Evolutionary conservation across 306 rosid genomes (phyloP).

Genomic region (Comarum palustre): DNA sequence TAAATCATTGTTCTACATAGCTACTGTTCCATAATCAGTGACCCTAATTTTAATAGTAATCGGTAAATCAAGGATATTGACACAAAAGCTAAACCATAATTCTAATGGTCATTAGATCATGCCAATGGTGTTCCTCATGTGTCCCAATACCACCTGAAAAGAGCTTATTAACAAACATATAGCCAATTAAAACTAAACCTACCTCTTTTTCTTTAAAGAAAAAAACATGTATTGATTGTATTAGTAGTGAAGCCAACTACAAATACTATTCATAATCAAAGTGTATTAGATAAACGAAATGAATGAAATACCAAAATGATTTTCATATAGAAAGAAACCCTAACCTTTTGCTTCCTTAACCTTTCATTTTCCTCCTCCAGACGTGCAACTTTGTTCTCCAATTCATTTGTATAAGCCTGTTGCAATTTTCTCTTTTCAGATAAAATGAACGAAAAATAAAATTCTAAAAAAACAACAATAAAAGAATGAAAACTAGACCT

Average conservation of each 20-base stretch:
- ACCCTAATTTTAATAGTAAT: constrained; percentile 6
- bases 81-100: background rate
- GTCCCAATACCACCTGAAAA: background rate
- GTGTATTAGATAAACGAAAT: constrained; percentile 16
- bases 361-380: constrained; percentile 89
- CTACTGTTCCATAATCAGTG: background rate
- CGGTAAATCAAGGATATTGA: background rate
- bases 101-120: constrained; percentile 3
- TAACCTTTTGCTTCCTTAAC: constrained; percentile 84
- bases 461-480: background rate
- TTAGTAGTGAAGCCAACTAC: background rate
- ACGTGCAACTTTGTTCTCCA: constrained; percentile 78
- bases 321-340: constrained; percentile 26
- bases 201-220: background rate
- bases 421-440: constrained; percentile 12
- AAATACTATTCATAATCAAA: constrained; percentile 4
- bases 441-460: background rate
- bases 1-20: background rate
- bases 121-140: background rate
- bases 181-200: background rate
- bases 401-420: constrained; percentile 91
- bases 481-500: constrained; percentile 40
- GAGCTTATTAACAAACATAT: background rate
- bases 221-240: background rate
- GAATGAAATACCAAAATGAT: constrained; percentile 3